Base-by-base conservation (phyloP, 2,329 filamentous ascomycete species). In the Aspergillus neoniger region DNA sequence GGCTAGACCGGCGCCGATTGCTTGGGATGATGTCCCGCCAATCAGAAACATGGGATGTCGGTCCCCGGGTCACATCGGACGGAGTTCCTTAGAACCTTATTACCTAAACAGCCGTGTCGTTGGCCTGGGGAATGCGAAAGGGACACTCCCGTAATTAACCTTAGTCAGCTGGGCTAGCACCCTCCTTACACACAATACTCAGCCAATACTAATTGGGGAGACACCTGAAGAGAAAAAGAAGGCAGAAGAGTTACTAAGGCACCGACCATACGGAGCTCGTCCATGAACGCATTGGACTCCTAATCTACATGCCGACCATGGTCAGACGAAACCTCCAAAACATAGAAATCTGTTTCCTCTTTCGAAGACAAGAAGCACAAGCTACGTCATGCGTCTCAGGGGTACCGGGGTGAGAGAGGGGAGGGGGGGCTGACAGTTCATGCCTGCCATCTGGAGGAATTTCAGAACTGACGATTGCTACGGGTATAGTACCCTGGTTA, bases 41-140 rank as follows among this genome's bases (percentile, higher is more conserved):
- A 64, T 63, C 53, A 63, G n/a, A 32, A 25, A 3, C 2, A 23
- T 15, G 25, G 44, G 30, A 60, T 39, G 36, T 39, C n/a, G n/a
- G 10, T 15, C 32, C 17, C 38, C 53, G 39, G 49, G 25, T 48
- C 53, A 50, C 53, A 47, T 55, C 60, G 58, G 57, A 60, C 60
- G 60, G 60, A 53, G 54, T 58, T 60, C 60, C 41, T 54, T 54
- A 59, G 59, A 60, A 63, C 44, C 52, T 59, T 57, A 58, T 60
- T 60, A 50, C 60, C 39, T 50, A 49, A 48, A 36, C 21, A 51
- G 32, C 57, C 23, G 30, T n/a, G 58, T 60, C 57, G 41, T 57
- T 63, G 60, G 38, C 23, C 43, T 55, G 25, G 52, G n/a, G 21
- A 30, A 44, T n/a, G 23, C 14, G 21, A 17, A 8, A 15, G 43